phyloP scores from a whole-genome alignment of 1,284 basidiomycete genomes.

The Porodaedalea pini region DNA sequence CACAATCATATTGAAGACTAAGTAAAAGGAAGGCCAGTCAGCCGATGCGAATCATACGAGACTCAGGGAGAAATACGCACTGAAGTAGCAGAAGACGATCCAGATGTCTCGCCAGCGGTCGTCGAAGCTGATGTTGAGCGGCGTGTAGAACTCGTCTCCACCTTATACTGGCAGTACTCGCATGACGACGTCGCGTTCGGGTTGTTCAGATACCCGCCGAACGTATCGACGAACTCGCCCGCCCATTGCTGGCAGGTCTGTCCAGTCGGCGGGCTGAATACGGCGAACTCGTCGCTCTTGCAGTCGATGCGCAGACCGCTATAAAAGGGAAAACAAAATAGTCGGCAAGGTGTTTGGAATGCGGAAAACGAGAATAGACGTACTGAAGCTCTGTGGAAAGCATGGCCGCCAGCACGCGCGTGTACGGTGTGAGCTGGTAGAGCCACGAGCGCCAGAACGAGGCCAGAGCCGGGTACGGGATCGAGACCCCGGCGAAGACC shows the following conservation, averaged over 20 bases:
- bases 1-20: constrained; percentile 68
- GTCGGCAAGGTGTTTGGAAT: not conserved
- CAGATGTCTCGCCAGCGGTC: constrained; percentile 73
- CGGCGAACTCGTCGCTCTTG: constrained; percentile 59
- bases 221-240: constrained; percentile 54
- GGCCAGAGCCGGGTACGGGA: constrained; percentile 66
- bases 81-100: constrained; percentile 63
- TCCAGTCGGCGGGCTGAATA: constrained; percentile 69
- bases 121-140: constrained; percentile 66
- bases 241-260: constrained; percentile 77
- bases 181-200: constrained; percentile 56
- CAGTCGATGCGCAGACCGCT: constrained; percentile 69
- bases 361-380: constrained; percentile 25
- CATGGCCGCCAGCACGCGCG: constrained; percentile 70
- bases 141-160: constrained; percentile 70
- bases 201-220: constrained; percentile 81
- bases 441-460: constrained; percentile 77
- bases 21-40: constrained; percentile 4
- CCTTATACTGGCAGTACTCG: constrained; percentile 69
- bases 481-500: constrained; percentile 79
- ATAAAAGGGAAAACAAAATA: constrained; percentile 18
- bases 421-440: constrained; percentile 69
- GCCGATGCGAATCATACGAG: not conserved
- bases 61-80: constrained; percentile 32
- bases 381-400: constrained; percentile 78